Evolutionary conservation across 2,329 filamentous ascomycete species (phyloP), one percentile per base, ranked within the genome.

Genomic region (Colletotrichum lini): DNA sequence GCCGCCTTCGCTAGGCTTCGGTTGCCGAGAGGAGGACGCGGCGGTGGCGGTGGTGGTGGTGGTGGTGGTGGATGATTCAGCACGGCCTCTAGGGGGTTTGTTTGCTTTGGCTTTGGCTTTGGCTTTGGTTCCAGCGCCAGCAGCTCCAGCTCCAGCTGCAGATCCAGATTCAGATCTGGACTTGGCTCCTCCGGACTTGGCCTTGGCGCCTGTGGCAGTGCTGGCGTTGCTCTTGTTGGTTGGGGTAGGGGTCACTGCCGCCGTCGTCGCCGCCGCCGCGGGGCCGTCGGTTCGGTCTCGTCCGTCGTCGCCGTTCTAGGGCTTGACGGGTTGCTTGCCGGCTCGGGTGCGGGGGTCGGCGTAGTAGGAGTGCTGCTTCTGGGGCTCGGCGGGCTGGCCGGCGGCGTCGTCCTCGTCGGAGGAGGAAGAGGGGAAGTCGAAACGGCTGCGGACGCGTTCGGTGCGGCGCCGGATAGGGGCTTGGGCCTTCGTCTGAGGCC

Each of bases 241-340:
- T 21, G 42, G 18, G 23, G 61, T 10, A 21, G 4, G 15, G 15
- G 40, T 12, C 4, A 26, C 15, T 21, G 15, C 9, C 21, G 47
- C 21, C 12, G 40, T 16, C 12, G 40, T 16, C 35, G 21, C 10
- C 8, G 9, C 13, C 4, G 10, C n/a, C n/a, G 4, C 54, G 38
- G 57, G 18, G 13, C 26, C 53, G 12, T 9, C 18, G 38, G 21
- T 15, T 21, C 16, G 45, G 59, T 56, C 47, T 47, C n/a, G 38
- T 40, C 59, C 42, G 40, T n/a, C 42, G 16, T 35, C 44, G 50
- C 64, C 52, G 64, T 57, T 58, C 69, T 72, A 72, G 23, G 59
- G 65, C 52, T 49, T 56, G 59, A 35, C 69, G 30, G 65, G 59
- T 52, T 50, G 52, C 30, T 72, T 69, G 15, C 68, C 68, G 38